Evolutionary conservation across 169 alveolate species (phyloP).

Genomic region (Amoebophrya sp.): DNA sequence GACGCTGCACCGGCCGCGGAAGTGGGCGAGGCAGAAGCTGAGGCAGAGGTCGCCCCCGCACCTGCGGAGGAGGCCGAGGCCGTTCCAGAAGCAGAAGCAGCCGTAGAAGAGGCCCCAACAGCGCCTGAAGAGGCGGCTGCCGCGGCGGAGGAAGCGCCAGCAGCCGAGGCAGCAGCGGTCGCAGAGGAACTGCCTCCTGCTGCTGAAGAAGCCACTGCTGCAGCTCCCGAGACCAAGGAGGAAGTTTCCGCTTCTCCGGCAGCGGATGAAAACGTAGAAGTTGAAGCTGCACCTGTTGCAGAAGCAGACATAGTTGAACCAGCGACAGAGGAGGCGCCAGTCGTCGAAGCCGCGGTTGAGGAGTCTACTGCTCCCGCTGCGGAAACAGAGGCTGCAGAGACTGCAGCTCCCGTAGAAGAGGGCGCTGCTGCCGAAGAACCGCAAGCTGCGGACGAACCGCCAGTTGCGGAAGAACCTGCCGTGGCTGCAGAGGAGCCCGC

Average conservation of each 20-base stretch:
- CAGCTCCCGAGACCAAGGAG: too few relatives aligned
- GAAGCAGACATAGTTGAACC: too few relatives aligned
- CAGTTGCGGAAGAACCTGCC: not conserved
- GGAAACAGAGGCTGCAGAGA: not conserved
- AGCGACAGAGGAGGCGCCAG: not conserved
- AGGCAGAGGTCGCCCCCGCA: not conserved
- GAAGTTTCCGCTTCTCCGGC: too few relatives aligned
- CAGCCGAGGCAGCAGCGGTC: too few relatives aligned
- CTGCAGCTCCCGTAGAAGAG: not conserved
- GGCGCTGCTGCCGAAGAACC: not conserved
- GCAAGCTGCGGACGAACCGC: not conserved
- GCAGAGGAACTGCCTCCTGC: too few relatives aligned
- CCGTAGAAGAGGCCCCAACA: not conserved
- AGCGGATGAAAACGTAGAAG: too few relatives aligned
- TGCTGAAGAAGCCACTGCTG: too few relatives aligned
- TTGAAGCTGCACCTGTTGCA: too few relatives aligned
- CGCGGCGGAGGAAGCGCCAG: not conserved
- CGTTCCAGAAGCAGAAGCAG: not conserved
- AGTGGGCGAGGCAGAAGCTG: not conserved
- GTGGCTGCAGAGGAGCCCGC: not conserved
- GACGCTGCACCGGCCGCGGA: not conserved
- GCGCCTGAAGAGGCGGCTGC: not conserved
- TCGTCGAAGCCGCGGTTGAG: not conserved
- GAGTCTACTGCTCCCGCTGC: not conserved
- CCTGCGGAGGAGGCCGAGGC: not conserved